Percentiles rank a stretch among this genome's conserved stretches.
These are phyloP conservation scores for Hortiboletus flavorubellus DNA, from an alignment of 768 basidiomycete species.

Conservation along the genomic window DNA sequence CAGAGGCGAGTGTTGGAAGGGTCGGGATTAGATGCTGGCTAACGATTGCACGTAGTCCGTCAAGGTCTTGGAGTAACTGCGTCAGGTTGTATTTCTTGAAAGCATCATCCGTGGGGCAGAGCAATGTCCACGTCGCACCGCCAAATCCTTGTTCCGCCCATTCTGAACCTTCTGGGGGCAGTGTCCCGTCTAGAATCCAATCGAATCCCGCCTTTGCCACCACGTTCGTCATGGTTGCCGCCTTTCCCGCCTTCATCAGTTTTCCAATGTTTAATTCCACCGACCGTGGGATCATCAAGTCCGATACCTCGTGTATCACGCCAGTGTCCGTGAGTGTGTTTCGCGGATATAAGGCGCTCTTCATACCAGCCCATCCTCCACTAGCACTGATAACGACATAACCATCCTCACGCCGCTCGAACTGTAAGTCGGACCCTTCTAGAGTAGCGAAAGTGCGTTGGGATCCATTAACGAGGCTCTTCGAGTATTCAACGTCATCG, in stretches of 20 bases:
- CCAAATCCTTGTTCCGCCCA: conserved; percentile 54
- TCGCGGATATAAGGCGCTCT: conserved; percentile 50
- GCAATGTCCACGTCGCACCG: conserved; percentile 74
- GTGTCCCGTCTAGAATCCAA: conserved; percentile 87
- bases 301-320: conserved; percentile 84
- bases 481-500: conserved; percentile 68
- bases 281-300: conserved; percentile 81
- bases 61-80: conserved; percentile 53
- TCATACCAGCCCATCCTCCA: conserved; percentile 77
- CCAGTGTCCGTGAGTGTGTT: conserved; percentile 86
- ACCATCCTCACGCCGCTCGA: conserved; percentile 57
- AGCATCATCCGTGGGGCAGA: conserved; percentile 90
- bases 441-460: conserved; percentile 75
- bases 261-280: conserved; percentile 88
- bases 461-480: conserved; percentile 57
- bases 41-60: conserved; percentile 56
- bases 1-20: conserved; percentile 21
- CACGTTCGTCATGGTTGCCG: conserved; percentile 82
- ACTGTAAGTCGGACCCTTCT: conserved; percentile 78
- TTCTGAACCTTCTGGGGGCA: conserved; percentile 65
- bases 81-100: conserved; percentile 88
- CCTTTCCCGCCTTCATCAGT: conserved; percentile 84
- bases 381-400: conserved; percentile 54
- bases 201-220: conserved; percentile 82
- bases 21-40: conserved; percentile 73